Base-by-base conservation (phyloP, 306 rosid genomes). In the Vigna hirtella region DNA sequence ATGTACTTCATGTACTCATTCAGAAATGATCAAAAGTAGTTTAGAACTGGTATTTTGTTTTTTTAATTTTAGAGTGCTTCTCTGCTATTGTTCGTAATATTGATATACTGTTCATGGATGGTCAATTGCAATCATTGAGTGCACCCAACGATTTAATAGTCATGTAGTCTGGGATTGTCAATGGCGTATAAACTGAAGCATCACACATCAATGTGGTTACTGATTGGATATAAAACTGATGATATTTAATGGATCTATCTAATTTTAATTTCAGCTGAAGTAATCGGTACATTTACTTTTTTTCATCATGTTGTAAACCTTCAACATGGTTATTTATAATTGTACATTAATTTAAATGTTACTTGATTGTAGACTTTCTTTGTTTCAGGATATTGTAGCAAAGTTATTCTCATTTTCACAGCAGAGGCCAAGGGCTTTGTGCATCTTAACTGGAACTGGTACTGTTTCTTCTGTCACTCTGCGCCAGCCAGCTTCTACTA, bases 401-500 rank as follows among this genome's bases (percentile, higher is more conserved):
- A 96, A 91, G 84, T 64, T 96, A 72, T 76, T 91, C 79, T 80
- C 91, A 6, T 84, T 93, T 66, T 81, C 99, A 52, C 99, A 89
- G 83, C 98, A 89, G 79, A 86, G 98, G 78, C 90, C 97, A 66
- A 91, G 99, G 83, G 99, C 92, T 16, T 66, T 96, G 16, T 93
- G 98, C 87, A 77, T 96, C 72, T 76, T 96, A 85, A 91, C 98
- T 0, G 99, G 98, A 78, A 87, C 83, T 61, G 99, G 99, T 51
- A 42, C 82, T 34, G 91, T 88, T 55, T 96, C 97, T 72, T 91
- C 97, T 1, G 91, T 96, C 66, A 78, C 96, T 65, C 80, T 96
- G 53, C 90, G 94, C 24, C 96, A 91, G 73, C 99, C 99, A 16
- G 98, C 97, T 81, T 96, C 99, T 59, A 83, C 91, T 48, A 86